A percentile compares a stretch with the other conserved stretches of the same genome.
These are phyloP conservation scores for Lodderomyces margitis DNA, from an alignment of 1,139 yeast species.

Conservation along the genomic window DNA sequence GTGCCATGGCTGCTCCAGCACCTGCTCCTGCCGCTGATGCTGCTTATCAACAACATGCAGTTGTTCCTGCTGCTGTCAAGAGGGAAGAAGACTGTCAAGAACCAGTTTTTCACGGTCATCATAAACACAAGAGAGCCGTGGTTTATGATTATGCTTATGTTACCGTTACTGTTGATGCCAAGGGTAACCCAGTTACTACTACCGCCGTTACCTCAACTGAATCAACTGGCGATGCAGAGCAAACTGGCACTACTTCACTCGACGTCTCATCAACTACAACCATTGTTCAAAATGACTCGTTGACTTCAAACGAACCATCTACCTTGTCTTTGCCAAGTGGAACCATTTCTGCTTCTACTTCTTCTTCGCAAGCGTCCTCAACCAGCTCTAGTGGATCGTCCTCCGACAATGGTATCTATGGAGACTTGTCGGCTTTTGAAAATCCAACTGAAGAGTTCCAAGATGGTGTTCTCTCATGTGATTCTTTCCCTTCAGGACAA, in stretches of 20 bases:
- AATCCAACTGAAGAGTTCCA: conserved; percentile 59
- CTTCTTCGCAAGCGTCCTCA: conserved; percentile 23
- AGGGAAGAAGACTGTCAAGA: conserved; percentile 36
- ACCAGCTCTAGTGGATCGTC: conserved; percentile 21
- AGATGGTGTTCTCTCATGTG: conserved; percentile 80
- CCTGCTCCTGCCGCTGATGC: conserved; percentile 17
- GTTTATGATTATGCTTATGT: conserved; percentile 42
- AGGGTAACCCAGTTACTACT: conserved; percentile 28
- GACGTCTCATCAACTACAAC: conserved; percentile 13
- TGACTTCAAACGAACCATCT: conserved; percentile 52
- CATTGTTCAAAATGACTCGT: conserved; percentile 49
- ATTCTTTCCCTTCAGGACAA: conserved; percentile 80
- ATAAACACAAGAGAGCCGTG: conserved; percentile 42
- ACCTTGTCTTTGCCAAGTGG: conserved; percentile 11
- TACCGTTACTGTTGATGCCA: conserved; percentile 42
- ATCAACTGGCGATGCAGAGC: conserved; percentile 11
- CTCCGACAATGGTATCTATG: conserved; percentile 33
- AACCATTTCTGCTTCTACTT: conserved; percentile 10
- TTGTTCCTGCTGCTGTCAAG: conserved; percentile 13
- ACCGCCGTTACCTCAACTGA: conserved; percentile 14
- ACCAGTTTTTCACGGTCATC: conserved; percentile 40
- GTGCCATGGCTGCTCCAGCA: conserved; percentile 49
- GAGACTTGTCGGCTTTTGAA: conserved; percentile 55
- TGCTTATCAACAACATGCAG: conserved; percentile 19
- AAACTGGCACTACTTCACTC: conserved; percentile 13